Percentiles rank a stretch among this genome's conserved stretches.
Conservation (phyloP, 371 early-diverging fungal species). For the Actinomucor elegans region DNA sequence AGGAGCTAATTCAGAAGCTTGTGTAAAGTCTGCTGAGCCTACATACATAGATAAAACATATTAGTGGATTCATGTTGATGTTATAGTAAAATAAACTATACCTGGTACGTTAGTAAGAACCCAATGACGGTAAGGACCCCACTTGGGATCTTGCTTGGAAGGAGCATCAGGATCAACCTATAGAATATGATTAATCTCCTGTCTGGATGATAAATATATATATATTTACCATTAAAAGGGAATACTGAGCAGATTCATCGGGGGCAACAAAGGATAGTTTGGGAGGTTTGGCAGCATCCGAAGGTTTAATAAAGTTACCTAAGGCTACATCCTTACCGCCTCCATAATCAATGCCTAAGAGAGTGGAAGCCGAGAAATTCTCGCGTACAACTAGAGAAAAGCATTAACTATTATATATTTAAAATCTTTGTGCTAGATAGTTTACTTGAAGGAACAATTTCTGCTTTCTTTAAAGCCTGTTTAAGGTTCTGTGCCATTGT, state of each 20-base stretch:
- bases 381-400: conserved; percentile 28
- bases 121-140: conserved; percentile 68
- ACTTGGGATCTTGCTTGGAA: conserved; percentile 48
- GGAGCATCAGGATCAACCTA: conserved; percentile 73
- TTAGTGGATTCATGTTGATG: neutral
- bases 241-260: conserved; percentile 45
- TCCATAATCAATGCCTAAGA: conserved; percentile 44
- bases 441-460: conserved; percentile 49
- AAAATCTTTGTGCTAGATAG: too few relatives aligned
- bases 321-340: conserved; percentile 46
- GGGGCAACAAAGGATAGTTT: conserved; percentile 43
- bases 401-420: neutral
- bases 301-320: conserved; percentile 47
- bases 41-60: neutral
- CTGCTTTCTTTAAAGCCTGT: conserved; percentile 44
- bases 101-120: conserved; percentile 57
- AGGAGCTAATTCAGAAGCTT: conserved; percentile 28
- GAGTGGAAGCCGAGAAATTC: conserved; percentile 37
- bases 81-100: conserved; percentile 1
- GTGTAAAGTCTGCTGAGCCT: conserved; percentile 30
- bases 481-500: conserved; percentile 46
- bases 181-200: neutral
- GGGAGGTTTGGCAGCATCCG: conserved; percentile 38
- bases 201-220: neutral
- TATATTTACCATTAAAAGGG: conserved; percentile 56